Conservation (phyloP, 106 monocot species). For the Dioscorea dumetorum region DNA sequence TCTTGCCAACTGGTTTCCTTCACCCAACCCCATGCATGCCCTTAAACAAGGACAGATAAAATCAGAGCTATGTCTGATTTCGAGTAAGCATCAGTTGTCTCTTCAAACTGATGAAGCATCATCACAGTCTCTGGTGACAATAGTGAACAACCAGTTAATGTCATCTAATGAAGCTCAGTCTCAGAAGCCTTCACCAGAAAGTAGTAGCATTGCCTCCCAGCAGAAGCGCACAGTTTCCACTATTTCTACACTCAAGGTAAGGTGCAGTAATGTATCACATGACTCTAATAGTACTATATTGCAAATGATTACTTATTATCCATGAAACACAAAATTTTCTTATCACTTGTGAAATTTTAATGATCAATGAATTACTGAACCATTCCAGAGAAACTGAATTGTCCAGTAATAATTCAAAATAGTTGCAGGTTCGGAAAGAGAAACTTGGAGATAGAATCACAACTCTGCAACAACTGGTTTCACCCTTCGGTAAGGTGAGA, state of each 20-base stretch:
- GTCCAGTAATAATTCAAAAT: neutral
- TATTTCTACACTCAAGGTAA: slow-evolving; percentile 1
- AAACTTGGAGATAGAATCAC: slow-evolving; percentile 4
- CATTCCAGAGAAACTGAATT: neutral
- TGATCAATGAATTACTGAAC: neutral
- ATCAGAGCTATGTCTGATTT: neutral
- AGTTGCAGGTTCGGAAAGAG: slow-evolving; percentile 1
- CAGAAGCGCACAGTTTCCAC: neutral
- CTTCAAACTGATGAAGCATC: neutral
- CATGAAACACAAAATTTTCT: neutral
- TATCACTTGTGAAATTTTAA: neutral
- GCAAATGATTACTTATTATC: neutral
- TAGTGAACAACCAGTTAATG: neutral
- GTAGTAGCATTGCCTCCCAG: neutral
- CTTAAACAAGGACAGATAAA: neutral
- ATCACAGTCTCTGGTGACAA: neutral
- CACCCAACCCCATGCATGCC: neutral
- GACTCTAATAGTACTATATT: neutral
- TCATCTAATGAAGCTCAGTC: neutral
- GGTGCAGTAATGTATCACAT: neutral
- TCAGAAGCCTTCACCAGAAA: neutral
- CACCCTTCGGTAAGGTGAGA: slow-evolving; percentile 1
- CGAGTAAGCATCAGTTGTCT: neutral
- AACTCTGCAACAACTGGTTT: slow-evolving; percentile 1
- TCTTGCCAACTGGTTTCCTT: neutral